phyloP scores from a whole-genome alignment of 2,329 filamentous ascomycete genomes.

The Xylaria sp. region DNA sequence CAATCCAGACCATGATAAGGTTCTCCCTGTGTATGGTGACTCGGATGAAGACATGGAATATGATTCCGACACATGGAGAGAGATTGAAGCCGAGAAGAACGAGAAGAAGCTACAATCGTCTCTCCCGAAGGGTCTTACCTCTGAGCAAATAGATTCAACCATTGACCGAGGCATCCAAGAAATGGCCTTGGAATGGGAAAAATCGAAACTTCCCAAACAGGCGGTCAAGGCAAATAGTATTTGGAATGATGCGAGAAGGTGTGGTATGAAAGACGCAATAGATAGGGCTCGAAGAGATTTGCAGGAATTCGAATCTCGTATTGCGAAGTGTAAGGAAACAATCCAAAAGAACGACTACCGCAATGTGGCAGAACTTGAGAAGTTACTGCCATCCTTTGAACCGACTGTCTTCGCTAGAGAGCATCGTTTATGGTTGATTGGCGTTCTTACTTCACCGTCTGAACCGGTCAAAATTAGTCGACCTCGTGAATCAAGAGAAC shows the following conservation, averaged over 20 bases:
- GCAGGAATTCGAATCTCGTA: slow-evolving; percentile 58
- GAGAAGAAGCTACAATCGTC: slow-evolving; percentile 41
- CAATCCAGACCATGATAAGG: slow-evolving; percentile 51
- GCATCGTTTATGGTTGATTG: slow-evolving; percentile 61
- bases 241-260: slow-evolving; percentile 68
- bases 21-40: slow-evolving; percentile 64
- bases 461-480: slow-evolving; percentile 53
- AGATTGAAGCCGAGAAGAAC: slow-evolving; percentile 67
- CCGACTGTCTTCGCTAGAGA: slow-evolving; percentile 71
- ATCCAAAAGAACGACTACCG: slow-evolving; percentile 65
- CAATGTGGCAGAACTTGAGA: slow-evolving; percentile 61
- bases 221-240: slow-evolving; percentile 66
- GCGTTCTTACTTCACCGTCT: slow-evolving; percentile 55
- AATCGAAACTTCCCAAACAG: slow-evolving; percentile 65
- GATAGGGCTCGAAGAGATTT: slow-evolving; percentile 56
- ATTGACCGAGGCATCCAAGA: slow-evolving; percentile 65
- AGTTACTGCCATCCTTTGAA: slow-evolving; percentile 69
- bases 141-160: slow-evolving; percentile 60
- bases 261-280: slow-evolving; percentile 55
- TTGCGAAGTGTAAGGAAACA: slow-evolving; percentile 64
- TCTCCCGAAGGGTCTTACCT: slow-evolving; percentile 49
- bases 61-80: slow-evolving; percentile 68
- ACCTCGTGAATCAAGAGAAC: slow-evolving; percentile 39
- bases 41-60: slow-evolving; percentile 62
- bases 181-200: slow-evolving; percentile 66